A percentile compares a stretch with the other conserved stretches of the same genome.
Evolutionary conservation across 768 basidiomycete genomes (phyloP).

Genomic region (Termitomyces sp.): DNA sequence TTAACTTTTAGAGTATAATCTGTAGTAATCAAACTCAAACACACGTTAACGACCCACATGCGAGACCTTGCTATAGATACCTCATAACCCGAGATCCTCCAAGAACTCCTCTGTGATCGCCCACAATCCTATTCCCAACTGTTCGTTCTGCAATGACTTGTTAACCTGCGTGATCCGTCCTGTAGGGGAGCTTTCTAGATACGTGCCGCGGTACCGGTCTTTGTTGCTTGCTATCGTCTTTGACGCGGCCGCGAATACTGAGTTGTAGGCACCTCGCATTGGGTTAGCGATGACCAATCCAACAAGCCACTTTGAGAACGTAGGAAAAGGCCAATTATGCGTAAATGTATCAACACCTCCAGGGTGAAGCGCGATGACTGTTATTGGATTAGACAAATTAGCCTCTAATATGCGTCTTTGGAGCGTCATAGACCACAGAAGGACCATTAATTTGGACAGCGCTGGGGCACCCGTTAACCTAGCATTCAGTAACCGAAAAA

Average conservation of each 20-base stretch:
- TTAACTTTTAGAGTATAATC: not conserved
- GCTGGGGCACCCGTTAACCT: constrained; percentile 22
- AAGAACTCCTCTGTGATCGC: constrained; percentile 9
- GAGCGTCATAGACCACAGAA: constrained; percentile 40
- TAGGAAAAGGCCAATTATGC: constrained; percentile 16
- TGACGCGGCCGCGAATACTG: constrained; percentile 23
- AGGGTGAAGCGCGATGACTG: constrained; percentile 29
- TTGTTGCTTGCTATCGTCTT: constrained; percentile 16
- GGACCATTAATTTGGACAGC: constrained; percentile 43
- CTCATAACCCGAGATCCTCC: constrained; percentile 1
- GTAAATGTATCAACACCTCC: constrained; percentile 25
- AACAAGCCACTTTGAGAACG: constrained; percentile 12
- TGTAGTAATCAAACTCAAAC: not conserved
- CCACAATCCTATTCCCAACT: constrained; percentile 8
- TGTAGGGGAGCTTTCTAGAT: constrained; percentile 13
- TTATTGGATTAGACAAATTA: constrained; percentile 26
- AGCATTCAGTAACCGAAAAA: not conserved
- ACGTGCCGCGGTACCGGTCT: constrained; percentile 17
- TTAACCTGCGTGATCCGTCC: constrained; percentile 6
- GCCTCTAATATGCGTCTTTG: constrained; percentile 37
- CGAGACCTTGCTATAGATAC: not conserved
- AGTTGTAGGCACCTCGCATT: constrained; percentile 20
- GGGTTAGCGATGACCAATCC: constrained; percentile 14
- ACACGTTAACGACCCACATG: too few relatives aligned
- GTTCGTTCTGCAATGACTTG: constrained; percentile 1